These are phyloP conservation scores for Xanthoceras sorbifolium DNA, from an alignment of 345 rosid species.

Conservation along the genomic window DNA sequence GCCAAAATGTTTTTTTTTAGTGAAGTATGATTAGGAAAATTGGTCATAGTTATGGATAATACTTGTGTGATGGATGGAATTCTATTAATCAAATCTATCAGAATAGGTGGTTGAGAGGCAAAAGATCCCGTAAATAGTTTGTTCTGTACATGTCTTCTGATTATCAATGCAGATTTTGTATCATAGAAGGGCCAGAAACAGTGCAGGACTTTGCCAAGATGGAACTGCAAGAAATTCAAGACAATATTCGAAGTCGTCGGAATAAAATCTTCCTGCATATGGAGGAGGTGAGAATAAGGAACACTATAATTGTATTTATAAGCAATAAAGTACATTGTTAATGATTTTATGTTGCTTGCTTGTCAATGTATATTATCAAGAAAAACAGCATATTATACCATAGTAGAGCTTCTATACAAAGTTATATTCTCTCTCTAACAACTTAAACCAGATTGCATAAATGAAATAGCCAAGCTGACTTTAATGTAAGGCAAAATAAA, in stretches of 20 bases:
- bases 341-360: not conserved
- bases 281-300: slow-evolving; percentile 71
- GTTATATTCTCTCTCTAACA: not conserved
- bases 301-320: not conserved
- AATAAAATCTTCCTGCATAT: slow-evolving; percentile 95
- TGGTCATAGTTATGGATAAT: not conserved
- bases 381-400: not conserved
- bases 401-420: not conserved
- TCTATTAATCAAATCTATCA: not conserved
- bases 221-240: slow-evolving; percentile 91
- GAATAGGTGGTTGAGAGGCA: not conserved
- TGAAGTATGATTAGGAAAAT: not conserved
- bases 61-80: not conserved
- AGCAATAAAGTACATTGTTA: not conserved
- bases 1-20: not conserved
- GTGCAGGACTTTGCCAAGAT: slow-evolving; percentile 89
- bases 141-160: not conserved
- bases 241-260: slow-evolving; percentile 85
- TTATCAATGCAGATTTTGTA: slow-evolving; percentile 71
- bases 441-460: not conserved
- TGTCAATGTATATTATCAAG: not conserved
- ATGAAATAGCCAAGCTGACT: not conserved
- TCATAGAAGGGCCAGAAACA: slow-evolving; percentile 97
- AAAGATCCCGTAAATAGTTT: not conserved
- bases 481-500: not conserved